Evolutionary conservation across 2,329 filamentous ascomycete genomes (phyloP), one percentile per base, ranked within the genome.

Genomic region (Claviceps africana): DNA sequence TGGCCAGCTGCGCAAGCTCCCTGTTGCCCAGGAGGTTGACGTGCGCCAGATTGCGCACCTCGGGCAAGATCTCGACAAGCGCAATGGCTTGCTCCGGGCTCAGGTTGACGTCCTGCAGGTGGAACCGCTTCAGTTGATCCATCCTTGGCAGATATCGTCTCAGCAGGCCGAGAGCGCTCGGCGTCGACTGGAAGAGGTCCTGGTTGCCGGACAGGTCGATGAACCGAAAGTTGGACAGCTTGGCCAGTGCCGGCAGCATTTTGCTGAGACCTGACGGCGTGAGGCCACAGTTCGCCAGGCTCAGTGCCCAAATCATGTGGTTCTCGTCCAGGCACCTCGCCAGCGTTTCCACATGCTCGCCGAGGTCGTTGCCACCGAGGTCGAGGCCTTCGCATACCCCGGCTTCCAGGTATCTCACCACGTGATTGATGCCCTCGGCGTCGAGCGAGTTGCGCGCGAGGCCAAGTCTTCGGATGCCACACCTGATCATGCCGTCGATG

Each of bases 191-290:
- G 63, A 95, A 95, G 17, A 98, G 74, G 21, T 81, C 81, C 33
- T 77, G 85, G 60, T 97, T 97, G 61, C 95, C 88, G 5, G 88
- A 95, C 37, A 98, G 73, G 64, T 97, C 93, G 54, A 98, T 81
- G 63, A 96, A 96, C 21, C 86, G 82, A 63, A 96, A 85, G 56
- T 84, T 79, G 2, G 76, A 75, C 52, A 96, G 71, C 57, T 76
- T 80, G 28, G 78, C 74, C 51, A 97, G 69, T 7, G 80, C 80
- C 4, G 88, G 88, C 49, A 97, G 76, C 13, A 97, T 73, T 51
- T 81, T 79, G 65, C 79, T 85, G 22, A 97, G 72, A 11, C 84
- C 82, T 0, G 79, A 74, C 0, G 88, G 83, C 4, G 78, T 81
- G 51, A 98, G 72, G 53, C 88, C 87, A 69, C 90, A 96, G 60